Conservation (phyloP, 2,329 filamentous ascomycete species). For the Nannizzia gypsea region DNA sequence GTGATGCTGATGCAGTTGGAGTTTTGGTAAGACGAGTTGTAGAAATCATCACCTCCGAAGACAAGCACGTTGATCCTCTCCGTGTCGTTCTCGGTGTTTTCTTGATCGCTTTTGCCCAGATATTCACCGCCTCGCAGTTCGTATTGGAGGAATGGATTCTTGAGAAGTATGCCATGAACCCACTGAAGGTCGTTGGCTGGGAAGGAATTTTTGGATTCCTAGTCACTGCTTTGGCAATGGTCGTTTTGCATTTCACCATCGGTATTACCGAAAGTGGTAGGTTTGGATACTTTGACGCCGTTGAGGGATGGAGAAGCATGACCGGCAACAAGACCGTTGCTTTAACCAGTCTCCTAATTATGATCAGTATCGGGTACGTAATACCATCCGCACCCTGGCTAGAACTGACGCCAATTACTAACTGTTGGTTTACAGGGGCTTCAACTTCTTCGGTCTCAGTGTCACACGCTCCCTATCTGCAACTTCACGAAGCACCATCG, state of each 20-base stretch:
- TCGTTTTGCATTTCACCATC: slow-evolving; percentile 63
- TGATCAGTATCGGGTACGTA: slow-evolving; percentile 89
- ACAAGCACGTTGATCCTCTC: slow-evolving; percentile 45
- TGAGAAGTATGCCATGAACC: slow-evolving; percentile 64
- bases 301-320: slow-evolving; percentile 74
- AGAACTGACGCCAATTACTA: background rate
- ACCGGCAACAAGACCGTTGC: slow-evolving; percentile 58
- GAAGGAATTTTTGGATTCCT: slow-evolving; percentile 84
- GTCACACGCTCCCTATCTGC: slow-evolving; percentile 84
- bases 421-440: slow-evolving; percentile 50
- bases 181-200: slow-evolving; percentile 87
- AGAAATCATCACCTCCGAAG: slow-evolving; percentile 32
- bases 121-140: slow-evolving; percentile 95
- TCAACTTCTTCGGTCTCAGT: slow-evolving; percentile 96
- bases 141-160: slow-evolving; percentile 92
- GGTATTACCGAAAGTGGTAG: slow-evolving; percentile 62
- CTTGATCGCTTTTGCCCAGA: slow-evolving; percentile 84
- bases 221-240: slow-evolving; percentile 67
- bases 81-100: slow-evolving; percentile 71
- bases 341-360: slow-evolving; percentile 74
- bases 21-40: slow-evolving; percentile 29
- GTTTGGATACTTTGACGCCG: slow-evolving; percentile 81
- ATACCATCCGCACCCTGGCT: slow-evolving; percentile 8
- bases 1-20: slow-evolving; percentile 20
- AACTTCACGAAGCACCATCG: slow-evolving; percentile 88